Base-by-base conservation (phyloP, 2,329 filamentous ascomycete genomes). In the Lasiodiplodia citricola region DNA sequence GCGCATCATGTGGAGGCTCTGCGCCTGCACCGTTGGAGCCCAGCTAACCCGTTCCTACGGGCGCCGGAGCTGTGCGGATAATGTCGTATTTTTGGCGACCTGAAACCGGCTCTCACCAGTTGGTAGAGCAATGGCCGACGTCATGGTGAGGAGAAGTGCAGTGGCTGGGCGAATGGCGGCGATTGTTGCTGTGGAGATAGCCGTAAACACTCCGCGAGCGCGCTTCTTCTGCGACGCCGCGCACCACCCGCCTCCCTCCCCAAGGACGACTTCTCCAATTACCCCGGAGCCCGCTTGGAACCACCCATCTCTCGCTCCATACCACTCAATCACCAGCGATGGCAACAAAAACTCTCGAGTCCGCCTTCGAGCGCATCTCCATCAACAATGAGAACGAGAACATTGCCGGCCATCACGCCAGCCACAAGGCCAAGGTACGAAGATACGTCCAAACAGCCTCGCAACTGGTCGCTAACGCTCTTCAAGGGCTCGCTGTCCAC, bases 281-380 rank as follows among this genome's bases (percentile, higher is more conserved):
- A n/a, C 47, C 57, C 57, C 65, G 52, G 65, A 67, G 14, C 62
- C 64, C 37, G 11, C 54, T 38, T 25, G 16, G 10, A 47, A 37
- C 52, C 25, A 51, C 5, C 16, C 44, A 16, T 16, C 16, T 7
- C 28, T 13, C n/a, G 31, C 31, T 31, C 7, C 2, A 35, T 35
- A 11, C 7, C 38, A n/a, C 21, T 54, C 6, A 44, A 51, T 47
- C 23, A 11, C 47, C 47, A 23, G 60, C 67, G 54, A 87, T 95
- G 92, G 88, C 94, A 72, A 88, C 92, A 69, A 88, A 92, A 74
- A 89, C 88, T 64, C 86, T 98, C 57, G 95, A 97, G 83, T 86
- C 92, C 81, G 92, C 92, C 75, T 93, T 98, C 77, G 94, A 97
- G 88, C 91, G 90, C 80, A 88, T 97, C 83, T 91, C 92, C 23